Conservation (phyloP, 2,329 filamentous ascomycete genomes). For the Aureobasidium namibiae region DNA sequence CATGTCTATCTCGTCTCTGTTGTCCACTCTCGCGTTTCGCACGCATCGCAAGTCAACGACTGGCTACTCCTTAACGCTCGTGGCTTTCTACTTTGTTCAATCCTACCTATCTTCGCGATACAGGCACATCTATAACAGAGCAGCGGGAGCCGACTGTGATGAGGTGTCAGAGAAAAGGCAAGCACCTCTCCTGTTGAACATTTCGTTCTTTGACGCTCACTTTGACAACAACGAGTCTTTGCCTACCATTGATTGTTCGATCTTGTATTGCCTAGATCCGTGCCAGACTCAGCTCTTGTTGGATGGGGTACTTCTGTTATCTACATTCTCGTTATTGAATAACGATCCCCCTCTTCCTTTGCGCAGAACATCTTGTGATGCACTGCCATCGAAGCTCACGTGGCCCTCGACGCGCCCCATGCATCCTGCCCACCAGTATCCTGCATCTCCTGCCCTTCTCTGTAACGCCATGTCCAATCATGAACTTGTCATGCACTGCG, state of each 20-base stretch:
- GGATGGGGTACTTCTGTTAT: neutral
- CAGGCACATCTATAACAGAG: neutral
- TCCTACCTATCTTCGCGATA: neutral
- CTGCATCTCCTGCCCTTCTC: neutral
- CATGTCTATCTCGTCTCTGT: neutral
- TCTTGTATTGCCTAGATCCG: too few relatives aligned
- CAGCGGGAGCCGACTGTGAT: neutral
- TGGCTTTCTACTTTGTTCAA: neutral
- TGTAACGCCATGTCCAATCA: neutral
- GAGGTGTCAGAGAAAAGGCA: neutral
- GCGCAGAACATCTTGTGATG: neutral
- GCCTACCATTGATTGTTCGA: neutral
- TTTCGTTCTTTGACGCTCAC: neutral
- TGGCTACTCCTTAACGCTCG: neutral
- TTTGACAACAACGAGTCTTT: neutral
- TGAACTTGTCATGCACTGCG: neutral
- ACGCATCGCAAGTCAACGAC: neutral
- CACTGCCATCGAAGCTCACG: neutral
- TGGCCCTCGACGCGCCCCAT: constrained; percentile 1
- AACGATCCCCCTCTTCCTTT: neutral
- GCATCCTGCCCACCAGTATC: neutral
- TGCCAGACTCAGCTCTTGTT: neutral
- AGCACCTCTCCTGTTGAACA: neutral
- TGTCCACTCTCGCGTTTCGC: neutral
- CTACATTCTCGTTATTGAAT: neutral